Conservation (phyloP, 2,329 filamentous ascomycete species). For the Stachybotrys chartarum region DNA sequence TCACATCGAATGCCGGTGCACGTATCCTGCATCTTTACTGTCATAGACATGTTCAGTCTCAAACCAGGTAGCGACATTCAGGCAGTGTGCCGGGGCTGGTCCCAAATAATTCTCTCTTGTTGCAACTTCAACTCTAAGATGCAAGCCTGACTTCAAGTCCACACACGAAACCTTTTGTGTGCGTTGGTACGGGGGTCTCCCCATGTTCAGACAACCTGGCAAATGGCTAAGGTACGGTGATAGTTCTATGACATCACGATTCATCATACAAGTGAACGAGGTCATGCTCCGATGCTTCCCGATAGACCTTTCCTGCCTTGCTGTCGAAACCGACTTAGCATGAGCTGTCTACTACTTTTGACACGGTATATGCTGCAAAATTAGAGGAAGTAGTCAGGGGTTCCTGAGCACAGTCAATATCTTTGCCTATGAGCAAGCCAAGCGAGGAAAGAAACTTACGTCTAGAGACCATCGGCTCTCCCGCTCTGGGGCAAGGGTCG, state of each 20-base stretch:
- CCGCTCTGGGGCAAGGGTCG: constrained; percentile 93
- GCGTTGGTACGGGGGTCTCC: not conserved
- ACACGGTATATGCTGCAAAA: constrained; percentile 18
- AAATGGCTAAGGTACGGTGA: not conserved
- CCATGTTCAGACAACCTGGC: not conserved
- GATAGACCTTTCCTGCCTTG: constrained; percentile 3
- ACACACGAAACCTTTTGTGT: not conserved
- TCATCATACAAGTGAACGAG: constrained; percentile 21
- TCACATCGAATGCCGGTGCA: not conserved
- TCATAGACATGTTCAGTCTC: not conserved
- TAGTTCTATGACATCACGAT: constrained; percentile 2
- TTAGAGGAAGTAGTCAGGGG: constrained; percentile 98
- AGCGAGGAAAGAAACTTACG: constrained; percentile 39
- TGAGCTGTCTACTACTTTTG: constrained; percentile 12
- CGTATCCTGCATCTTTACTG: not conserved
- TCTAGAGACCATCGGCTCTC: constrained; percentile 98
- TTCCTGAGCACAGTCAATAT: constrained; percentile 42
- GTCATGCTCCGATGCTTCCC: constrained; percentile 8
- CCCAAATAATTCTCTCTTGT: not conserved
- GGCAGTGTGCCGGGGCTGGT: not conserved
- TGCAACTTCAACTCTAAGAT: not conserved
- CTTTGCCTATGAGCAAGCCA: not conserved
- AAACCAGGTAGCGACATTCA: not conserved
- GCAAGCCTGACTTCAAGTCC: not conserved
- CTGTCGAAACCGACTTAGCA: constrained; percentile 10